Percentiles rank a stretch among this genome's conserved stretches.
phyloP scores from a whole-genome alignment of 495 filamentous ascomycete genomes.

The Neurospora sp. region DNA sequence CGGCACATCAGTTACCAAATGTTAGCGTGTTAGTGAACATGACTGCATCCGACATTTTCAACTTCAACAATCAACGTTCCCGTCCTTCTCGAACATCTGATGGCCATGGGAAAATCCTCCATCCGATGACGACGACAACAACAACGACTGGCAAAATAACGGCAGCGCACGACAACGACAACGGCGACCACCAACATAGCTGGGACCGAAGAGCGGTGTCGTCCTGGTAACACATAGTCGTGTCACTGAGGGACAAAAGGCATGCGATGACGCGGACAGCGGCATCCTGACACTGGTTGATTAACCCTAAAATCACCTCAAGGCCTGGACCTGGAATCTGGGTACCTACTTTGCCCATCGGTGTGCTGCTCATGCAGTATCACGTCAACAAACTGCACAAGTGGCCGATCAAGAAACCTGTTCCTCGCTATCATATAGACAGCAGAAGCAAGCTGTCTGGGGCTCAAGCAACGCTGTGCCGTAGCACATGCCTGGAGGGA shows the following conservation, averaged over 20 bases:
- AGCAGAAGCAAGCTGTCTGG: background rate
- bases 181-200: background rate
- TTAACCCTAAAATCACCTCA: background rate
- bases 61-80: background rate
- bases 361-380: background rate
- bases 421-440: background rate
- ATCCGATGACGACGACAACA: background rate
- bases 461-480: background rate
- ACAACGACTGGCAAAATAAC: background rate
- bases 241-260: background rate
- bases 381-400: conserved; percentile 1
- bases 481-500: background rate
- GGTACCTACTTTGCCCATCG: background rate
- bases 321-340: background rate
- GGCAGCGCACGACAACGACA: background rate
- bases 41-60: background rate
- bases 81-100: background rate
- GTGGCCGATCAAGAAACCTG: background rate
- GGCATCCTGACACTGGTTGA: background rate
- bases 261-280: background rate
- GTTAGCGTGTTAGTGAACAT: background rate
- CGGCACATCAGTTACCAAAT: background rate
- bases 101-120: background rate
- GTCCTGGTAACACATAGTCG: background rate
- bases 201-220: background rate